Evolutionary conservation across 2,329 filamentous ascomycete species (phyloP), one percentile per base, ranked within the genome.

Genomic region (Epichloe gansuensis): DNA sequence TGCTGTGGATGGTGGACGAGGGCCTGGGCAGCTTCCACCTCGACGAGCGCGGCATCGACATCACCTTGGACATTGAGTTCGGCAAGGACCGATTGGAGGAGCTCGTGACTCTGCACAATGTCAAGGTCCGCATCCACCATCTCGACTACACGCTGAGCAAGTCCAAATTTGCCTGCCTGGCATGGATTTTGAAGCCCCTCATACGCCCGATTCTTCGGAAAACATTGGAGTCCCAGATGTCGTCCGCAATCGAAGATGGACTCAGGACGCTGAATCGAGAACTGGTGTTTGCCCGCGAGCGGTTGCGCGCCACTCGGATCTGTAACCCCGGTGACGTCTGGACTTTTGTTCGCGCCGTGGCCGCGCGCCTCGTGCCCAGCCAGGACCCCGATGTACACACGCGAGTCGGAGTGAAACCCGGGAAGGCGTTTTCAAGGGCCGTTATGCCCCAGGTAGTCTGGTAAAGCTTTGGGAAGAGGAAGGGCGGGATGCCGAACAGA

Each of bases 381-480:
- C 78, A 86, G 1, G 84, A 93, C 64, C 84, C 88, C 1, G 87
- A 95, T 65, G 60, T 94, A 1, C 85, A 93, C 57, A 75, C 83
- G 1, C 74, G 86, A 2, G 72, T 94, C 15, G 89, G 89, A 1
- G 71, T 95, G 9, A 77, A 78, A 25, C 73, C 74, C 6, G 74
- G 75, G 53, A 60, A 4, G 78, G 77, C 11, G 72, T 91, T 0
- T 97, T 97, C 72, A 82, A 82, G 59, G 88, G 86, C 4, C 79
- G 89, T 2, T 96, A 95, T 69, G 85, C 91, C 1, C 91, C 91
- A 0, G 91, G 89, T 0, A 95, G 90, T 66, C 72, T 96, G 28
- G 86, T 93, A 50, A 90, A 87, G 69, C 68, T 95, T n/a, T 95
- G 89, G 88, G 81, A 91, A 58, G 84, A 90, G 58, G 86, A 95